phyloP scores from a whole-genome alignment of 176 grass and related monocot species.

The Oryza glumipatula region DNA sequence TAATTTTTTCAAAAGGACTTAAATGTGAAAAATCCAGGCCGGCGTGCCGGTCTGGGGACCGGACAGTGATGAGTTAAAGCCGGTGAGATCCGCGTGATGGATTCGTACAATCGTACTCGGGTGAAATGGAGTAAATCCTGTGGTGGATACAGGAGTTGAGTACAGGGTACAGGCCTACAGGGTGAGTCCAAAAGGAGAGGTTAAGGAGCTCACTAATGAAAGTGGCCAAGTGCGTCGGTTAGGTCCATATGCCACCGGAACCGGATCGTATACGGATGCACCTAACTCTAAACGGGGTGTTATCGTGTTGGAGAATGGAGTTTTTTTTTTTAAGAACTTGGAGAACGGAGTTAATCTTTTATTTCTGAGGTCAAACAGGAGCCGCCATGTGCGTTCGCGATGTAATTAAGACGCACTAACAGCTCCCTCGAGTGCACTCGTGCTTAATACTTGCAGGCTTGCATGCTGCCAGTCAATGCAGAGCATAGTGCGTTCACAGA shows the following conservation, averaged over 20 bases:
- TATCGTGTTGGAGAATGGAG: not conserved
- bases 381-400: slow-evolving; percentile 15
- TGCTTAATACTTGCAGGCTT: not conserved
- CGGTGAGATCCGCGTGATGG: no score
- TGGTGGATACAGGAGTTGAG: no score
- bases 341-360: not conserved
- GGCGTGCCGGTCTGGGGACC: no score
- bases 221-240: not conserved
- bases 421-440: not conserved
- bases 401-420: not conserved
- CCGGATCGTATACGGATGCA: slow-evolving; percentile 30
- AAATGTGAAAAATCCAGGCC: no score
- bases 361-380: slow-evolving; percentile 30
- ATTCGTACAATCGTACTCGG: not conserved
- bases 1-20: no score
- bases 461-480: slow-evolving; percentile 1
- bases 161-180: not conserved
- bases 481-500: not conserved
- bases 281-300: not conserved
- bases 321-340: no score
- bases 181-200: no score
- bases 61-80: no score
- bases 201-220: not conserved
- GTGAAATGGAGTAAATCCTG: not conserved
- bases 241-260: slow-evolving; percentile 17